phyloP scores from a whole-genome alignment of 1,284 basidiomycete genomes.

The Heterobasidion irregulare region DNA sequence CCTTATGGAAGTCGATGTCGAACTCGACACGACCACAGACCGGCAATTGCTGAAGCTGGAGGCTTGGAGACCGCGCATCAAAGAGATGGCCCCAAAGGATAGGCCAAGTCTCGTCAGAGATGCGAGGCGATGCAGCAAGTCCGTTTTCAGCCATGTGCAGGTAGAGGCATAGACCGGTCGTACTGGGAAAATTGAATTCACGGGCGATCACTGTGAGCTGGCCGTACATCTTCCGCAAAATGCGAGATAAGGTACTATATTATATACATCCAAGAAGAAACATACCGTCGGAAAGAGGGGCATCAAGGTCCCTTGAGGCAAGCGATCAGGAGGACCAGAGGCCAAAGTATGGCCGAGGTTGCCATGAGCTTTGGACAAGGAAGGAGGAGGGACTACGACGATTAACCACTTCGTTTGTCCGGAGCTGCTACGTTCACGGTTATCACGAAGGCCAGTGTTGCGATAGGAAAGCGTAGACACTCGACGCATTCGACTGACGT shows the following conservation, averaged over 20 bases:
- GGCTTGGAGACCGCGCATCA: slow-evolving; percentile 32
- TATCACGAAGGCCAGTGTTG: slow-evolving; percentile 39
- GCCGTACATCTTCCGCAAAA: slow-evolving; percentile 47
- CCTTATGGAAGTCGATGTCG: slow-evolving; percentile 64
- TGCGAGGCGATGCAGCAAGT: slow-evolving; percentile 50
- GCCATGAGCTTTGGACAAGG: slow-evolving; percentile 51
- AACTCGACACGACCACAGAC: slow-evolving; percentile 70
- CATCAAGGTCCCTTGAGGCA: slow-evolving; percentile 64
- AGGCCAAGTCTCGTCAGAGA: slow-evolving; percentile 72
- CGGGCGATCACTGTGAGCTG: slow-evolving; percentile 70
- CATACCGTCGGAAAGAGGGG: slow-evolving; percentile 68
- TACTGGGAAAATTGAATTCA: slow-evolving; percentile 75
- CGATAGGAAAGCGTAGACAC: slow-evolving; percentile 51
- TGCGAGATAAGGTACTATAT: not conserved
- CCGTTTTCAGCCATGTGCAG: slow-evolving; percentile 53
- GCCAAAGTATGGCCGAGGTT: slow-evolving; percentile 52
- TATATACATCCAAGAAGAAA: slow-evolving; percentile 7
- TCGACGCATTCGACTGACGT: slow-evolving; percentile 5
- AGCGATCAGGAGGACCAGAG: slow-evolving; percentile 48
- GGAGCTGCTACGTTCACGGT: slow-evolving; percentile 31
- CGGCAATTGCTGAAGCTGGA: slow-evolving; percentile 35
- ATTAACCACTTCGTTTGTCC: slow-evolving; percentile 50
- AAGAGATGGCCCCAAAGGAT: slow-evolving; percentile 61
- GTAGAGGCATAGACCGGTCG: slow-evolving; percentile 64
- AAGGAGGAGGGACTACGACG: slow-evolving; percentile 57